Evolutionary conservation across 805 yeast species (phyloP).

Genomic region (Myxozyma geophila): DNA sequence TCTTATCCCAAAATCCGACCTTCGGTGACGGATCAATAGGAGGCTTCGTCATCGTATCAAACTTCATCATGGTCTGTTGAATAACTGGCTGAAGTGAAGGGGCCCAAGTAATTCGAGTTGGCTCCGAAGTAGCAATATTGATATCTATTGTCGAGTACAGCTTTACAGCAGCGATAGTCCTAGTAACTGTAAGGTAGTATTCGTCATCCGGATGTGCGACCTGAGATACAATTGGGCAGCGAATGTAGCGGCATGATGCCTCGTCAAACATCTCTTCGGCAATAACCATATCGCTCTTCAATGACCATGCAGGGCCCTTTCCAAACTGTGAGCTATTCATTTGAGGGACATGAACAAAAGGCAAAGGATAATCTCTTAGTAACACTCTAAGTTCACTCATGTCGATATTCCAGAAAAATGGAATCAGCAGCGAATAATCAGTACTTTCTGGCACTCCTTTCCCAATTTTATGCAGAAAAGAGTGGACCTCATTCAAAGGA

Average conservation of each 20-base stretch:
- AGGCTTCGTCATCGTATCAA: conserved; percentile 86
- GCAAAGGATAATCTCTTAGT: conserved; percentile 84
- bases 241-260: conserved; percentile 61
- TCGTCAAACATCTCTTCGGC: conserved; percentile 65
- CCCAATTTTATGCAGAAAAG: conserved; percentile 73
- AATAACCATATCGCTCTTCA: conserved; percentile 69
- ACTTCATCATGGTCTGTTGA: conserved; percentile 73
- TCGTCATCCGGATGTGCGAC: conserved; percentile 26
- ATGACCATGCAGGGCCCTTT: conserved; percentile 41
- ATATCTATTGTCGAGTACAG: conserved; percentile 65
- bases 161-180: conserved; percentile 77
- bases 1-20: conserved; percentile 92
- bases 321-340: conserved; percentile 47
- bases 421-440: conserved; percentile 68
- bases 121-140: conserved; percentile 56
- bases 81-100: conserved; percentile 82
- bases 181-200: conserved; percentile 68
- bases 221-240: conserved; percentile 63
- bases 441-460: conserved; percentile 81
- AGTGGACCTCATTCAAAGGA: conserved; percentile 57
- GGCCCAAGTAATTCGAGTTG: conserved; percentile 82
- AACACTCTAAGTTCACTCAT: conserved; percentile 70
- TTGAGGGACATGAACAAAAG: conserved; percentile 73
- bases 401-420: conserved; percentile 60
- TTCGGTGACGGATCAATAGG: conserved; percentile 85